Evolutionary conservation across 371 early-diverging fungal genomes (phyloP), one percentile per base, ranked within the genome.

Genomic region (Actinomucor elegans): DNA sequence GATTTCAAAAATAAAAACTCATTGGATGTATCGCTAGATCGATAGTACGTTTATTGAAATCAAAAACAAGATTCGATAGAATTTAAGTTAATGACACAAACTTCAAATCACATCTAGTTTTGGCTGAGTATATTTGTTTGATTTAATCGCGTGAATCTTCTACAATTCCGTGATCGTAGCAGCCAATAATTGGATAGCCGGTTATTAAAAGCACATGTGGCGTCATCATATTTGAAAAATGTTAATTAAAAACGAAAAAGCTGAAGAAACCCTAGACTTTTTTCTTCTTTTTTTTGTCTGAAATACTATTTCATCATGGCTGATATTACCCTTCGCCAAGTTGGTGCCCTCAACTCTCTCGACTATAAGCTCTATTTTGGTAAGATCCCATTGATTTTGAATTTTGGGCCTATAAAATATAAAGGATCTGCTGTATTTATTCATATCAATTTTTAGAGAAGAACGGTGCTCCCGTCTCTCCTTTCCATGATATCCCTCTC

Each of bases 401-500:
- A 27, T 4, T 24, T 12, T 23, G 12, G 8, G 5, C n/a, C 23
- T 14, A n/a, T 28, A 27, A 53, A 11, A 21, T 10, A 26, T 15
- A 26, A 5, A 18, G 5, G 24, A 20, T 21, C 21, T 3, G 2
- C 15, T n/a, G n/a, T 37, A 31, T 17, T 37, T 12, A 33, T 8
- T 27, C 2, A 7, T 31, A 10, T 18, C 15, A 9, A 37, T 42
- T 26, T 29, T 31, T 20, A 69, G 65, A 69, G 52, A 66, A 66
- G 69, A 66, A 66, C 52, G 66, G 66, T 56, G 52, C 57, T 18
- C 66, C 66, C 35, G 79, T 96, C 42, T 94, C 96, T 31, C 92
- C 94, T 43, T 94, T 96, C 84, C 97, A 97, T 77, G 96, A 95
- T 75, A 92, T 97, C 50, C 93, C 95, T 21, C 78, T 92, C 23